Conservation (phyloP, 208 protist species). For the Leishmania major region DNA sequence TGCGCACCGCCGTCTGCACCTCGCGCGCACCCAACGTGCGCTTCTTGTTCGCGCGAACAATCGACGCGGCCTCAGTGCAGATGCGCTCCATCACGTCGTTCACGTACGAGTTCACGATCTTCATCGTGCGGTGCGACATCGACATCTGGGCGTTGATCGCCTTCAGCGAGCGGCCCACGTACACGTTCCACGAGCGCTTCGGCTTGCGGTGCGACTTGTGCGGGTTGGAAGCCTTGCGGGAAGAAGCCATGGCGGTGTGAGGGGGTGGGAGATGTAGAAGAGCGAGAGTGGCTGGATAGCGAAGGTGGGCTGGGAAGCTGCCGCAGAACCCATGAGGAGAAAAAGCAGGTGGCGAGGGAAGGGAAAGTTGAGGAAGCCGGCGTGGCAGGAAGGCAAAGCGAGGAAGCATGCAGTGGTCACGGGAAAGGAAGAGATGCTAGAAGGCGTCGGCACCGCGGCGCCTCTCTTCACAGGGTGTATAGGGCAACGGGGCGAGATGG, state of each 20-base stretch:
- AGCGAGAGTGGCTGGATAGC: neutral
- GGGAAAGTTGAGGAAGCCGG: no score
- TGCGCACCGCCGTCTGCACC: slow-evolving; percentile 96
- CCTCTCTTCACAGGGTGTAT: no score
- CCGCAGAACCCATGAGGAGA: no score
- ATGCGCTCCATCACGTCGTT: slow-evolving; percentile 98
- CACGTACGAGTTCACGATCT: slow-evolving; percentile 98
- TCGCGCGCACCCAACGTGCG: slow-evolving; percentile 95
- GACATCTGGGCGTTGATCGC: slow-evolving; percentile 96
- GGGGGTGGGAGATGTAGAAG: neutral
- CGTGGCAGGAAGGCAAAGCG: no score
- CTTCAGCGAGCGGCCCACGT: slow-evolving; percentile 94
- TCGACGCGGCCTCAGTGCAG: slow-evolving; percentile 91
- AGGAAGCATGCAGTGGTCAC: no score
- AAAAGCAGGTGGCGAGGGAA: no score
- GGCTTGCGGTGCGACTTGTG: slow-evolving; percentile 66
- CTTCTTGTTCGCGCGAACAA: slow-evolving; percentile 96
- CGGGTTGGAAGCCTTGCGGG: slow-evolving; percentile 21
- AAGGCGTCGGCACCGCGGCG: no score
- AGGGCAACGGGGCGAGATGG: no score
- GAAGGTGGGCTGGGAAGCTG: neutral
- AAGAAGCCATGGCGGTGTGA: slow-evolving; percentile 7
- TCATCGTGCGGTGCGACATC: slow-evolving; percentile 96
- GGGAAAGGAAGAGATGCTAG: no score
- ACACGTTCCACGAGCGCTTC: slow-evolving; percentile 86